Evolutionary conservation across 768 basidiomycete species (phyloP).

Genomic region (Dentipellis sp.): DNA sequence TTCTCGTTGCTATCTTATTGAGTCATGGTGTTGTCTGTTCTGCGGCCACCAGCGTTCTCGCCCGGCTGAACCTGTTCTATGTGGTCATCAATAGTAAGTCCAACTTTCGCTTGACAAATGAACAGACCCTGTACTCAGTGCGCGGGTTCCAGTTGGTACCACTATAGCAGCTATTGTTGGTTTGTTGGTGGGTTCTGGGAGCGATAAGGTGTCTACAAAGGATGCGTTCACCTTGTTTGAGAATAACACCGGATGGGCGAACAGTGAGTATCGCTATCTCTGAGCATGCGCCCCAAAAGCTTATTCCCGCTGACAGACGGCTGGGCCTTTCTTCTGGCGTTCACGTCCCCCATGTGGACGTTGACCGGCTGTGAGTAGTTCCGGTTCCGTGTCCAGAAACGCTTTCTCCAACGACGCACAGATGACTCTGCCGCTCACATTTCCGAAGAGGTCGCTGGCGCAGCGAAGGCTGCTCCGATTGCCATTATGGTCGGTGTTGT

Average conservation of each 20-base stretch:
- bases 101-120: background rate
- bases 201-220: constrained; percentile 47
- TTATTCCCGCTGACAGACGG: constrained; percentile 33
- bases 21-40: constrained; percentile 67
- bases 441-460: constrained; percentile 61
- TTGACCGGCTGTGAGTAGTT: constrained; percentile 56
- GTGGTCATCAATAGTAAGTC: constrained; percentile 52
- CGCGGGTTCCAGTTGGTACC: constrained; percentile 41
- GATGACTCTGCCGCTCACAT: constrained; percentile 75
- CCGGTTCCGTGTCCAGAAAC: background rate
- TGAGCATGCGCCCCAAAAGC: background rate
- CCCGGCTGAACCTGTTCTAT: constrained; percentile 63
- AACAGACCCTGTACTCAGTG: background rate
- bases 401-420: constrained; percentile 18
- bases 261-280: constrained; percentile 31
- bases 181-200: constrained; percentile 47
- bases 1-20: constrained; percentile 53
- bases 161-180: constrained; percentile 53
- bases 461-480: constrained; percentile 53
- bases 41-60: constrained; percentile 54
- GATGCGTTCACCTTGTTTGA: constrained; percentile 64
- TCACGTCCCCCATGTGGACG: constrained; percentile 75
- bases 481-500: constrained; percentile 60
- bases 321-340: constrained; percentile 66
- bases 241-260: constrained; percentile 62